These are phyloP conservation scores for Aspergillus caelatus DNA, from an alignment of 2,329 filamentous ascomycete species.

Conservation along the genomic window DNA sequence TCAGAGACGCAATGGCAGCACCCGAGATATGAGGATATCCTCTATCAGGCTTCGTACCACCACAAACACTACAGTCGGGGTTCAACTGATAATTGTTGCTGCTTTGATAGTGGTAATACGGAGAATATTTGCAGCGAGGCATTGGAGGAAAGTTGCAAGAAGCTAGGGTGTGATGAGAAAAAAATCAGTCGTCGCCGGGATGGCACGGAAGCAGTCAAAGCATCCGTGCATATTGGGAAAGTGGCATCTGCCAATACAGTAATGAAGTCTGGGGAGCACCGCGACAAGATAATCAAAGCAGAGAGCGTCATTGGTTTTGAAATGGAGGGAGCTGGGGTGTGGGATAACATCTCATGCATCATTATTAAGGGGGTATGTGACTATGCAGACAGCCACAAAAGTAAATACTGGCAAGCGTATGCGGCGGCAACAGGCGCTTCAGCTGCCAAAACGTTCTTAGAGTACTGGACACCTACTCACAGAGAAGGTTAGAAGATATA, in stretches of 20 bases:
- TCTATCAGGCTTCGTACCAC: constrained; percentile 9
- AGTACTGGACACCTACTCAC: not conserved
- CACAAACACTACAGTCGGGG: constrained; percentile 13
- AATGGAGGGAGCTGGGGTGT: constrained; percentile 21
- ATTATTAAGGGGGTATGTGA: constrained; percentile 24
- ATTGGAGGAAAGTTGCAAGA: not conserved
- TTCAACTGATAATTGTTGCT: not conserved
- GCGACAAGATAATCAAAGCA: constrained; percentile 2
- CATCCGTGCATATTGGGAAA: constrained; percentile 8
- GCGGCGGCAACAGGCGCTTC: constrained; percentile 21
- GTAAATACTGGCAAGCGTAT: constrained; percentile 21
- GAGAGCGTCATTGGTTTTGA: constrained; percentile 20
- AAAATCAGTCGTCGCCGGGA: not conserved
- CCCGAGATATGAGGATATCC: constrained; percentile 5
- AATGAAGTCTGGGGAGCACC: constrained; percentile 15
- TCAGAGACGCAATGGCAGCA: not conserved
- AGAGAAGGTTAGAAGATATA: not conserved
- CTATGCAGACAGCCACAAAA: constrained; percentile 25
- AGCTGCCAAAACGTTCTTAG: constrained; percentile 11
- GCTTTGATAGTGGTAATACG: not conserved
- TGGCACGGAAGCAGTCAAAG: not conserved
- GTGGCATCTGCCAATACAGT: constrained; percentile 18
- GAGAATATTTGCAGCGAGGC: constrained; percentile 10
- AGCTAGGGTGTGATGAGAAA: constrained; percentile 5
- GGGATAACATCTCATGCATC: constrained; percentile 19